Evolutionary conservation across 2,329 filamentous ascomycete genomes (phyloP), one percentile per base, ranked within the genome.

Genomic region (Penicillium polonicum): DNA sequence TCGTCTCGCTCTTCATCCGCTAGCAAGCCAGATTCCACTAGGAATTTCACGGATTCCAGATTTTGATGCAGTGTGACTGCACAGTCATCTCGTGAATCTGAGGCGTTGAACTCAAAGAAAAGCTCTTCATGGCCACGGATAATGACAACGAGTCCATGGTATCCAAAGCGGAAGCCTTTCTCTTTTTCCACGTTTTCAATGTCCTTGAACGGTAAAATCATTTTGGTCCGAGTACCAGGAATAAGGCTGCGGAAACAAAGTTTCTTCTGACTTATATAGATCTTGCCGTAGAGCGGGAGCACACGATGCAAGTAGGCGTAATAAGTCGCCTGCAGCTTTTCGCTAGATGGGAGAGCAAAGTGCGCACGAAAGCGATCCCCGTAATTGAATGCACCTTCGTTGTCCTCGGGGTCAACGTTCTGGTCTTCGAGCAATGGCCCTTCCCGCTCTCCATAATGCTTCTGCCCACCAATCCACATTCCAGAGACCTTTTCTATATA

Each of bases 401-500:
- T 80, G 53, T 85, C 83, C 63, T 86, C 83, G 1, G 78, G 74
- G 43, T 84, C 82, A 38, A 81, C 77, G 2, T 80, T 75, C 54
- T 78, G 78, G 60, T 95, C 90, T 67, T 88, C 88, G 1, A 88
- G 84, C 8, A 84, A 79, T 10, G 87, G 81, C 15, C 83, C 78
- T 70, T 90, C 86, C 23, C 83, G 84, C 21, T 91, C 89, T 49
- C 88, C 87, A 68, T 97, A 99, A 74, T 97, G 93, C 68, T 88
- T 92, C 66, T 88, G 88, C 13, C 91, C 91, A 35, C 94, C 94
- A 65, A 92, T 90, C 86, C 94, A 94, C 90, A 97, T 97, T 38
- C 92, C 93, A 0, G 93, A 96, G 0, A 97, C 92, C 74, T 97
- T 97, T 70, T 95, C 92, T 33, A 96, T 88, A 70, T 97, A 97